Evolutionary conservation across 305 asterid species (phyloP).

Genomic region (Stenogyne calaminthoides): DNA sequence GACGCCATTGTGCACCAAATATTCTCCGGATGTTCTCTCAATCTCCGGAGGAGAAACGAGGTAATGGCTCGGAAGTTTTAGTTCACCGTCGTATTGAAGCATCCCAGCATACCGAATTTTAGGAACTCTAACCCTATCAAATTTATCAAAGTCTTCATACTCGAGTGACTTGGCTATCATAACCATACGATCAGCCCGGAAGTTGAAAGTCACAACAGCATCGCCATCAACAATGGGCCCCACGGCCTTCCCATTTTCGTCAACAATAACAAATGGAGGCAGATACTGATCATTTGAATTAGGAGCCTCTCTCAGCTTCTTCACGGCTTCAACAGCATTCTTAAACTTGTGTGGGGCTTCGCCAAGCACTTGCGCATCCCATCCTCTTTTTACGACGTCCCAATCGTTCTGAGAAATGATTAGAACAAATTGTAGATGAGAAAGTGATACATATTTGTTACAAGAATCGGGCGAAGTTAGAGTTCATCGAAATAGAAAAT

Average conservation of each 20-base stretch:
- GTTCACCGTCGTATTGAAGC: constrained; percentile 97
- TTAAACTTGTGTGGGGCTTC: constrained; percentile 92
- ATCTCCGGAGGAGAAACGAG: constrained; percentile 97
- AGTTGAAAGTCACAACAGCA: constrained; percentile 90
- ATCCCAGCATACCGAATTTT: constrained; percentile 90
- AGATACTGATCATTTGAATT: constrained; percentile 69
- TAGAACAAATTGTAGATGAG: constrained; percentile 6
- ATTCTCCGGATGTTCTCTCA: constrained; percentile 95
- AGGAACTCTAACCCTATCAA: constrained; percentile 83
- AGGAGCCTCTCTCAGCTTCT: constrained; percentile 79
- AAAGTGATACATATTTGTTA: not conserved
- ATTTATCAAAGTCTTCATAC: constrained; percentile 73
- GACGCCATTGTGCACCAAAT: constrained; percentile 75
- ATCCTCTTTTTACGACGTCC: constrained; percentile 90
- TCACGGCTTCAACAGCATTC: constrained; percentile 78
- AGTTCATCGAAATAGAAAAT: not conserved
- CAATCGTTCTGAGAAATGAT: constrained; percentile 74
- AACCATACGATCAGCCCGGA: constrained; percentile 94
- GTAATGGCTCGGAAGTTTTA: constrained; percentile 81
- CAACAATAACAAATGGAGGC: constrained; percentile 91
- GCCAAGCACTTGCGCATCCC: constrained; percentile 99
- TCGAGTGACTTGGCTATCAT: constrained; percentile 96
- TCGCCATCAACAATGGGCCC: constrained; percentile 96
- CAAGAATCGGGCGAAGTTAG: not conserved
- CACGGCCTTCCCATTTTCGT: constrained; percentile 75